Percentiles rank a stretch among this genome's conserved stretches.
Conservation (phyloP, 257 asterid genomes). For the Orobanche coerulescens region DNA sequence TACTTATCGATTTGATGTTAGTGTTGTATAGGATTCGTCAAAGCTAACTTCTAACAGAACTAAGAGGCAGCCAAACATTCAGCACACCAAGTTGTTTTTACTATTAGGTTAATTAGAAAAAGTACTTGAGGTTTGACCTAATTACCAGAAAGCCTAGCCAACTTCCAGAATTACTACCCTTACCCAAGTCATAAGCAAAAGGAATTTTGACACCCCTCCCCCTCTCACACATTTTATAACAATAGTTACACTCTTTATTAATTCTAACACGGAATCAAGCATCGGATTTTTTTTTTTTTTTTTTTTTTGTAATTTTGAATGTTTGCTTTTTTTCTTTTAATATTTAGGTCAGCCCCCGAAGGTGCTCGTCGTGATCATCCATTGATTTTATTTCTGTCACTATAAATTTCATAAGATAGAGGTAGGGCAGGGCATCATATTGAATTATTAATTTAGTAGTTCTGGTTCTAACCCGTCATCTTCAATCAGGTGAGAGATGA, state of each 20-base stretch:
- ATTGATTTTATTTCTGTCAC: background rate
- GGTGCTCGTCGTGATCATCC: no score
- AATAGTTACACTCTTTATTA: no score
- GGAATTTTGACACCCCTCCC: no score
- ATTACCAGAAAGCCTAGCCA: background rate
- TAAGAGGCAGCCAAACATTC: background rate
- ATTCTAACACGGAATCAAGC: no score
- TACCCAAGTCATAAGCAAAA: no score
- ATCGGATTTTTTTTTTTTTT: no score
- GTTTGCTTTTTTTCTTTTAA: no score
- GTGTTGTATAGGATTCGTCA: background rate
- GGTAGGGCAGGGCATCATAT: background rate
- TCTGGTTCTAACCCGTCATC: constrained; percentile 13
- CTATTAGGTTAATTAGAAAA: background rate
- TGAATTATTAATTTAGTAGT: background rate
- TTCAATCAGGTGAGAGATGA: constrained; percentile 68
- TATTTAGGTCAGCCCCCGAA: no score
- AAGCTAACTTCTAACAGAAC: background rate
- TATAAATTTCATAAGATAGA: background rate
- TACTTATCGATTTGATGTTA: no score
- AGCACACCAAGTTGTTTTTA: background rate
- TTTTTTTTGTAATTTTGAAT: no score
- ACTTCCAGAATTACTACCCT: background rate
- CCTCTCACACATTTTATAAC: no score
- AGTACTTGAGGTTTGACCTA: background rate